Evolutionary conservation across 2,329 filamentous ascomycete genomes (phyloP).

Genomic region (Penicillium verrucosum): DNA sequence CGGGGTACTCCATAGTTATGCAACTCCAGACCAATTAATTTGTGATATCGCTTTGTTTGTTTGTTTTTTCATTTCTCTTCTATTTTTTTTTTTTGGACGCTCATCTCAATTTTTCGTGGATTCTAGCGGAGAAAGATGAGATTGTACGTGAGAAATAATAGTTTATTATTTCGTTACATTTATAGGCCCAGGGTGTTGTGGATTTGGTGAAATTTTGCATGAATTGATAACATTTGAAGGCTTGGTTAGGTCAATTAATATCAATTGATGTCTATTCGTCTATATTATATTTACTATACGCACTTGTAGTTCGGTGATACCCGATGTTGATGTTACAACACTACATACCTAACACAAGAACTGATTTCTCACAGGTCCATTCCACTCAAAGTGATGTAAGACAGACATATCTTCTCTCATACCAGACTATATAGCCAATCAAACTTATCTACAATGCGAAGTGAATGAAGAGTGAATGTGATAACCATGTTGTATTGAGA

Average conservation of each 20-base stretch:
- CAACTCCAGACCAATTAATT: background rate
- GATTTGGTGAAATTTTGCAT: background rate
- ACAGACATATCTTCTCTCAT: background rate
- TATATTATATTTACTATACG: accelerated
- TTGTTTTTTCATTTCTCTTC: background rate
- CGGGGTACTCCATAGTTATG: background rate
- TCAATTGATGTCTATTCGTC: background rate
- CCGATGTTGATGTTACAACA: background rate
- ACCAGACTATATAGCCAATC: background rate
- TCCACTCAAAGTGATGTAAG: background rate
- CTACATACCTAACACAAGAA: background rate
- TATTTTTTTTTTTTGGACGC: background rate
- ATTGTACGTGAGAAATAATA: background rate
- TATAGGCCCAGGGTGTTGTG: too few relatives aligned
- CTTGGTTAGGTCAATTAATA: too few relatives aligned
- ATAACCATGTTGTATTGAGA: background rate
- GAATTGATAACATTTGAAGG: too few relatives aligned
- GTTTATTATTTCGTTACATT: background rate
- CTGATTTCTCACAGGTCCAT: background rate
- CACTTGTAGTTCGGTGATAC: background rate
- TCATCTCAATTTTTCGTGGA: too few relatives aligned
- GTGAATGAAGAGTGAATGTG: background rate
- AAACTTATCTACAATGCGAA: background rate
- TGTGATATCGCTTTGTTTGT: background rate
- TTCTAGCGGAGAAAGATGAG: too few relatives aligned